Percentiles rank a stretch among this genome's conserved stretches.
phyloP scores from a whole-genome alignment of 345 rosid species.

The Euphorbia lathyris region DNA sequence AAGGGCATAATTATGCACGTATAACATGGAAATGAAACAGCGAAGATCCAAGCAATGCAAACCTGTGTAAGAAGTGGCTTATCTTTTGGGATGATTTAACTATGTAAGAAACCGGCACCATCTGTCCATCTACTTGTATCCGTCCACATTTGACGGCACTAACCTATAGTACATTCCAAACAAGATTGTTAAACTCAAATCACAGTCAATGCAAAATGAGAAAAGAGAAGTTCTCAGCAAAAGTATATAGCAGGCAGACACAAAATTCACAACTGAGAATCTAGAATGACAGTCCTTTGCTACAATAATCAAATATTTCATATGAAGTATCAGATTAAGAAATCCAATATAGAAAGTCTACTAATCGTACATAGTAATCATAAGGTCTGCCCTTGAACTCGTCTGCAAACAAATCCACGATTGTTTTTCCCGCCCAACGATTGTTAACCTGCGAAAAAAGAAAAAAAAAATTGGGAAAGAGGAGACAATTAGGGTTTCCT shows the following conservation, averaged over 20 bases:
- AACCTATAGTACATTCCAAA: conserved; percentile 40
- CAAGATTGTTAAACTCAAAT: background rate
- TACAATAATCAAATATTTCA: background rate
- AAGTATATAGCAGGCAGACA: background rate
- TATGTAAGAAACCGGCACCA: conserved; percentile 65
- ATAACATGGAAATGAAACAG: background rate
- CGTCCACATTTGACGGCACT: conserved; percentile 80
- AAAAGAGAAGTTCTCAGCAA: too few species aligned
- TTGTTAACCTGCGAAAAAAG: conserved; percentile 60
- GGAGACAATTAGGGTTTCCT: conserved; percentile 15
- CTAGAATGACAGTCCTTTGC: background rate
- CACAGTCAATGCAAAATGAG: background rate
- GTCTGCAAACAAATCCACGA: conserved; percentile 80
- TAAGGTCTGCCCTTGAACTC: conserved; percentile 84
- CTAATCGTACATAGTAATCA: conserved; percentile 63
- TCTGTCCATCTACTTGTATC: conserved; percentile 77
- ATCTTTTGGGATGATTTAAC: conserved; percentile 80
- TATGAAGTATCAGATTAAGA: background rate
- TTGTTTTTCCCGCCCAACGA: conserved; percentile 89
- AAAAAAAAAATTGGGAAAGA: background rate
- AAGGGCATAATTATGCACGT: background rate
- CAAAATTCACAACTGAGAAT: background rate
- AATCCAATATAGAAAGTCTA: background rate
- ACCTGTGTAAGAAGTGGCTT: conserved; percentile 92
- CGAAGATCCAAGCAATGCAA: conserved; percentile 2